Conservation (phyloP, 1,139 yeast species). For the Geotrichum carabidarum region DNA sequence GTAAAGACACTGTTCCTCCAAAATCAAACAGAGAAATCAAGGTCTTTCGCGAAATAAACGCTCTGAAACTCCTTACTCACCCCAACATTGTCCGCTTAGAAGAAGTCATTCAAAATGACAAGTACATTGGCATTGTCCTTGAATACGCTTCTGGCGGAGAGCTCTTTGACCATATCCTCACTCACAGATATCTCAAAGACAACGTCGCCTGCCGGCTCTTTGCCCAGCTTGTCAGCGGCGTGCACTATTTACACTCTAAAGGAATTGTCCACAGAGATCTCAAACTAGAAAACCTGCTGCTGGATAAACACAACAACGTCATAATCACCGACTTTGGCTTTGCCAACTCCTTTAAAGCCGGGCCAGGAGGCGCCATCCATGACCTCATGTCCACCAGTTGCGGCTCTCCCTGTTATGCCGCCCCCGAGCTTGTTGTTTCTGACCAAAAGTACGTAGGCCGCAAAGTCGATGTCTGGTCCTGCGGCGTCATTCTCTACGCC, state of each 20-base stretch:
- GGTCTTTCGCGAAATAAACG: conserved; percentile 88
- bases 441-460: conserved; percentile 88
- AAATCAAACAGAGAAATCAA: conserved; percentile 82
- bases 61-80: conserved; percentile 77
- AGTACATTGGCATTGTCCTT: conserved; percentile 90
- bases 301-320: conserved; percentile 76
- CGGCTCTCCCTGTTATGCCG: conserved; percentile 98
- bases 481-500: conserved; percentile 92
- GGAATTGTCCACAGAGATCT: conserved; percentile 80
- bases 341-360: conserved; percentile 67
- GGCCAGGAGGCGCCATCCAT: conserved; percentile 31
- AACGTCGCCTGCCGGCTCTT: conserved; percentile 73
- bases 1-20: conserved; percentile 74
- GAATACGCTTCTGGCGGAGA: conserved; percentile 98
- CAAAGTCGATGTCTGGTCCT: conserved; percentile 94
- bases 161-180: conserved; percentile 84
- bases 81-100: conserved; percentile 90
- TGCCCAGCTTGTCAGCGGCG: conserved; percentile 91
- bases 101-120: conserved; percentile 89
- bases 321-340: conserved; percentile 83
- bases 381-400: conserved; percentile 94
- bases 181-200: conserved; percentile 81
- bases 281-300: conserved; percentile 61
- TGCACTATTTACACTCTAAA: conserved; percentile 79
- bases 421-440: conserved; percentile 90